These are phyloP conservation scores for Chytriomyces sp. DNA, from an alignment of 192 early-diverging fungal genomes.

Conservation along the genomic window DNA sequence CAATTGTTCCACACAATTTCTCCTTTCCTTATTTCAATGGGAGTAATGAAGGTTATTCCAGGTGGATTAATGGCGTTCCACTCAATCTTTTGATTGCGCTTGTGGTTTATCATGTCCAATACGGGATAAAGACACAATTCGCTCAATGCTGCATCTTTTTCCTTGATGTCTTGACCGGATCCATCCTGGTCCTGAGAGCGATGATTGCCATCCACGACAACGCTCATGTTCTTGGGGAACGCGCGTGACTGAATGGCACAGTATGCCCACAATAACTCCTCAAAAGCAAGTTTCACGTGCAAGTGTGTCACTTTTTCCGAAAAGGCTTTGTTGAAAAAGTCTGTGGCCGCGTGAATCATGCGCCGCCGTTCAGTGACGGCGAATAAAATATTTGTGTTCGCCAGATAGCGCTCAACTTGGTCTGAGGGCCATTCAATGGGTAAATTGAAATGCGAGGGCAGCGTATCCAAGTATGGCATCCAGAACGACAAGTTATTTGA, in stretches of 20 bases:
- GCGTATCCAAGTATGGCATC: constrained; percentile 42
- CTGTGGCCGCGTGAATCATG: constrained; percentile 29
- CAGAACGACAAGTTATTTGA: constrained; percentile 35
- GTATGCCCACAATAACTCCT: constrained; percentile 50
- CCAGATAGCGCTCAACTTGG: constrained; percentile 29
- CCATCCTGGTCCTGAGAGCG: neutral
- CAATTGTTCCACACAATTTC: constrained; percentile 51
- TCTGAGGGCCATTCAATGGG: constrained; percentile 47
- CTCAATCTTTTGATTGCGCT: constrained; percentile 43
- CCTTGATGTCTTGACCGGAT: neutral
- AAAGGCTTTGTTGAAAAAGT: constrained; percentile 25
- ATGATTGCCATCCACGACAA: constrained; percentile 11
- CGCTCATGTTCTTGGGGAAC: constrained; percentile 38
- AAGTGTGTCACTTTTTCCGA: constrained; percentile 2
- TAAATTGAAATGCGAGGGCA: constrained; percentile 41
- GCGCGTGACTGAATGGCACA: constrained; percentile 46
- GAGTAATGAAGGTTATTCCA: constrained; percentile 40
- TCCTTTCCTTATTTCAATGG: constrained; percentile 21
- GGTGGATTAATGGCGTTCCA: constrained; percentile 35
- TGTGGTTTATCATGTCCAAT: constrained; percentile 56
- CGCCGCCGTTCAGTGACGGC: constrained; percentile 37
- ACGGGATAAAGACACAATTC: constrained; percentile 56
- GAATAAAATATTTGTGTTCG: constrained; percentile 41
- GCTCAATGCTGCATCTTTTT: neutral
- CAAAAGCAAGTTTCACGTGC: neutral